phyloP scores from a whole-genome alignment of 2,329 filamentous ascomycete genomes.

The Aspergillus unguis region DNA sequence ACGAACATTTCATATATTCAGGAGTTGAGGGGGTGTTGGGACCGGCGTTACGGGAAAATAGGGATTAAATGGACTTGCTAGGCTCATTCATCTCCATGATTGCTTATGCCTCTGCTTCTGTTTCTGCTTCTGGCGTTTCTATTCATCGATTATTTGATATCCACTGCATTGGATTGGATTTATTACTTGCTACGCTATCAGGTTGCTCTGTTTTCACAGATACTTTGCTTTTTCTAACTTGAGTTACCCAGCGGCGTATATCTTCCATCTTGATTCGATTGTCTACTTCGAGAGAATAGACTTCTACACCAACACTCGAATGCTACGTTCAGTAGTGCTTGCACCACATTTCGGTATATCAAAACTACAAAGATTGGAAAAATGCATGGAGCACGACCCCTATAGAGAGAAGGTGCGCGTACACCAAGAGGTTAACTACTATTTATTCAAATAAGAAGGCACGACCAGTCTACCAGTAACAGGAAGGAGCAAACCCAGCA shows the following conservation, averaged over 20 bases:
- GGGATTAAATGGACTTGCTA: background rate
- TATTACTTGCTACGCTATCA: background rate
- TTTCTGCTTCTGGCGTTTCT: too few relatives aligned
- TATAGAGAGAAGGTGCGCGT: too few relatives aligned
- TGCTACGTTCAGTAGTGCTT: too few relatives aligned
- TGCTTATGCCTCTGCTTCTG: background rate
- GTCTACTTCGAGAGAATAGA: background rate
- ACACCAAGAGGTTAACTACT: too few relatives aligned
- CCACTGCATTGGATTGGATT: background rate
- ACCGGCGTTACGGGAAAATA: background rate
- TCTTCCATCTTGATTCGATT: background rate
- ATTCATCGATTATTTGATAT: background rate
- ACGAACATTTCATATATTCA: background rate
- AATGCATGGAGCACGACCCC: too few relatives aligned
- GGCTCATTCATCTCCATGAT: background rate
- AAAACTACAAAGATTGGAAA: too few relatives aligned
- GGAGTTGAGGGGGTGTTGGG: constrained; percentile 2
- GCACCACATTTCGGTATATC: too few relatives aligned
- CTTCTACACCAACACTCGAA: too few relatives aligned
- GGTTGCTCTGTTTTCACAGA: background rate
- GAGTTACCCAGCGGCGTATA: background rate
- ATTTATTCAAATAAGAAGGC: too few relatives aligned
- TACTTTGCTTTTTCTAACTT: background rate
- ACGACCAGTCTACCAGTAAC: too few relatives aligned
- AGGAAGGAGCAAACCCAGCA: too few relatives aligned